Base-by-base conservation (phyloP, 2,329 filamentous ascomycete species). In the Alternaria conjuncta region DNA sequence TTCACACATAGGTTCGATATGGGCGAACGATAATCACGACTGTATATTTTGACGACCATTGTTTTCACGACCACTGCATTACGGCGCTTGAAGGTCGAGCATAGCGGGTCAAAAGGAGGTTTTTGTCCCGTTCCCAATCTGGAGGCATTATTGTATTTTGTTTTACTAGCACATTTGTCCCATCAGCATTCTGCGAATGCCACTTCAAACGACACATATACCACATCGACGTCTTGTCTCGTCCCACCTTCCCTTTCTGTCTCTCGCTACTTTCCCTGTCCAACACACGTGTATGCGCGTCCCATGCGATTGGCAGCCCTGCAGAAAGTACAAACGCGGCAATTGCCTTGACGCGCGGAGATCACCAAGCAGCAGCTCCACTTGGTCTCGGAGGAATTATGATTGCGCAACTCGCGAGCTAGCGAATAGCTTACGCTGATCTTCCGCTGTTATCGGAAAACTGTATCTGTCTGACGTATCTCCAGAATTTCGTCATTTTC, bases 1-100 rank as follows among this genome's bases (percentile, higher is more conserved):
- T 57, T 81, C 12, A 72, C 74, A 15, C 78, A 81, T 53, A 76
- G 79, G 12, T 82, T 81, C 49, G 80, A 81, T 45, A 77, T 80
- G 73, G 78, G 79, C 10, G 73, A 81, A 51, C 76, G 76, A 23
- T 79, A 67, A 64, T 23, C 47, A 54, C 20, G 44, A 44, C 43
- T 47, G 18, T 26, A 46, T 28, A 41, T 47, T 23, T 60, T 56
- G 43, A 49, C 43, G 43, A 50, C 23, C n/a, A 56, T 26, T 60
- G 46, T 47, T 30, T 30, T 41, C 44, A 47, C 47, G 28, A 60
- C 45, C 12, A 30, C 47, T 47, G 58, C 53, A 57, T 57, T 44
- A 46, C 23, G 58, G 45, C 58, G 45, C 43, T 30, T 45, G 21
- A 13, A 47, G 28, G 25, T 12, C 44, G 58, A 50, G 51, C 53